Percentiles rank a stretch among this genome's conserved stretches.
Conservation (phyloP, 257 asterid species). For the Hygrophila difformis region DNA sequence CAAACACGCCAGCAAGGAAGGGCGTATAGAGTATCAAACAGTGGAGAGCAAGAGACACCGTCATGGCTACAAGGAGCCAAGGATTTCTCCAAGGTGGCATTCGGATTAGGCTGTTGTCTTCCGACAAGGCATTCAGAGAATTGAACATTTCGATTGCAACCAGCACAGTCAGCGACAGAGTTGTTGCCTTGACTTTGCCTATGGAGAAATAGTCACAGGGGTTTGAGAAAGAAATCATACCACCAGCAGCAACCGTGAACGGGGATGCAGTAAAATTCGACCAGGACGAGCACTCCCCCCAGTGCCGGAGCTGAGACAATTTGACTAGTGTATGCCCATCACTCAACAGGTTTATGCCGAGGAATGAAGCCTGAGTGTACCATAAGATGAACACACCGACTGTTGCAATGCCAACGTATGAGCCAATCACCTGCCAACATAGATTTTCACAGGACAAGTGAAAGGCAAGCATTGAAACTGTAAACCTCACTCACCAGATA, state of each 20-base stretch:
- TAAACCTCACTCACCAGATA: too few species aligned
- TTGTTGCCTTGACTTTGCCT: slow-evolving; percentile 85
- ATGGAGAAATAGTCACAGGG: slow-evolving; percentile 71
- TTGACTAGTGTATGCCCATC: slow-evolving; percentile 81
- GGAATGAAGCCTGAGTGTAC: slow-evolving; percentile 77
- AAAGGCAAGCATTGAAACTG: too few species aligned
- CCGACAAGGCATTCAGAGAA: slow-evolving; percentile 81
- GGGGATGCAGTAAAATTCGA: slow-evolving; percentile 60
- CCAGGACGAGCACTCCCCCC: slow-evolving; percentile 90
- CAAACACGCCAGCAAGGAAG: slow-evolving; percentile 56
- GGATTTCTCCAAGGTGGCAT: slow-evolving; percentile 96
- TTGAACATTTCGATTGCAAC: slow-evolving; percentile 89
- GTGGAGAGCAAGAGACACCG: slow-evolving; percentile 54
- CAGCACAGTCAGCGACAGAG: slow-evolving; percentile 74
- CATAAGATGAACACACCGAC: slow-evolving; percentile 80
- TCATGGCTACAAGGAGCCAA: slow-evolving; percentile 80
- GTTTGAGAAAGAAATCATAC: slow-evolving; percentile 36
- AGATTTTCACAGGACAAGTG: too few species aligned
- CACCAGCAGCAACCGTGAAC: slow-evolving; percentile 46
- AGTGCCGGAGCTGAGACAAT: slow-evolving; percentile 73
- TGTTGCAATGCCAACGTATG: slow-evolving; percentile 80
- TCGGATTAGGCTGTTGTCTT: slow-evolving; percentile 68
- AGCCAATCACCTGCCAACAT: slow-evolving; percentile 63
- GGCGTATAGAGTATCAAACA: slow-evolving; percentile 67
- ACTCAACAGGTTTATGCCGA: slow-evolving; percentile 48